These are phyloP conservation scores for Tolypocladium amazonense DNA, from an alignment of 2,329 filamentous ascomycete species.

Conservation along the genomic window DNA sequence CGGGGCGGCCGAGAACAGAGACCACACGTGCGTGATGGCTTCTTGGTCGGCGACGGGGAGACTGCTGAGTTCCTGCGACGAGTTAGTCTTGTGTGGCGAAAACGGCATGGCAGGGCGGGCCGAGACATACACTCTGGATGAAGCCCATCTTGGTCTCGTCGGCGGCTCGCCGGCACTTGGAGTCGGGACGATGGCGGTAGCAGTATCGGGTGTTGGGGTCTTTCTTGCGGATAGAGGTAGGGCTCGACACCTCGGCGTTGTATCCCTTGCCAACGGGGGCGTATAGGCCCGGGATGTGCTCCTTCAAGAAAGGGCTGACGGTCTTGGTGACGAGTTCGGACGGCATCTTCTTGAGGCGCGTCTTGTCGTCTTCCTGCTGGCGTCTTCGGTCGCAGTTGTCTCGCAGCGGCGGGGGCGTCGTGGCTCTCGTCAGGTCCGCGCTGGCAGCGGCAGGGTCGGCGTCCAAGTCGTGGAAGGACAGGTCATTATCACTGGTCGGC, in stretches of 20 bases:
- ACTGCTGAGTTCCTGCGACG: slow-evolving; percentile 61
- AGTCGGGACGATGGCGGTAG: slow-evolving; percentile 87
- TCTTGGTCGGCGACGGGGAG: slow-evolving; percentile 81
- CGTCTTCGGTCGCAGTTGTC: slow-evolving; percentile 41
- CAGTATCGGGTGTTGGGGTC: slow-evolving; percentile 82
- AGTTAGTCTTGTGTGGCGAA: slow-evolving; percentile 1
- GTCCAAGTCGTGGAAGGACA: background rate
- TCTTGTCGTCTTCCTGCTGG: slow-evolving; percentile 36
- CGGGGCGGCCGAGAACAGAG: slow-evolving; percentile 89
- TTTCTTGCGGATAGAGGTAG: slow-evolving; percentile 23
- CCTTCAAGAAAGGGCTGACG: slow-evolving; percentile 77
- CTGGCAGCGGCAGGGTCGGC: background rate
- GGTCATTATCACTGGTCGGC: background rate
- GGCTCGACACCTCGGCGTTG: slow-evolving; percentile 14
- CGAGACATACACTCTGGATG: slow-evolving; percentile 63
- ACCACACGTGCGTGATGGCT: slow-evolving; percentile 96
- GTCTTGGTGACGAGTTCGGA: slow-evolving; percentile 63
- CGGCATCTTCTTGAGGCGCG: slow-evolving; percentile 45
- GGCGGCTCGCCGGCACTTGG: slow-evolving; percentile 84
- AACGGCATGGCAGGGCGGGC: background rate
- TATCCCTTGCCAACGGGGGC: slow-evolving; percentile 59
- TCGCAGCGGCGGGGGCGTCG: slow-evolving; percentile 17
- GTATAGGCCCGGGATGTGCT: slow-evolving; percentile 84
- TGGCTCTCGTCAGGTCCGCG: background rate
- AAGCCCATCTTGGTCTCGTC: slow-evolving; percentile 96